Conservation (phyloP, 305 asterid genomes). For the Rubia tinctorum region DNA sequence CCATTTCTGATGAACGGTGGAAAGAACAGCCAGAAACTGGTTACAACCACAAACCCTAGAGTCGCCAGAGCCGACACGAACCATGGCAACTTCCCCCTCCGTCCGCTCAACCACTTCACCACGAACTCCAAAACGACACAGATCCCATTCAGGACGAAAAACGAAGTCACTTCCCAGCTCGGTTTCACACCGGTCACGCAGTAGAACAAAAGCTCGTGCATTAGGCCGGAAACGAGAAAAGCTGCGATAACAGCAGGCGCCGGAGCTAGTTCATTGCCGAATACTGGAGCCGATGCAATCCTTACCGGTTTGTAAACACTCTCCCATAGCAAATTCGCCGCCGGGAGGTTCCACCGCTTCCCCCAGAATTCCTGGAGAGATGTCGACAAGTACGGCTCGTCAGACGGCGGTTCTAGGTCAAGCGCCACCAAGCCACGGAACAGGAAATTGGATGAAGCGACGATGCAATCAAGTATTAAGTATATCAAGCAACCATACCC, state of each 20-base stretch:
- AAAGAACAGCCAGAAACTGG: slow-evolving; percentile 57
- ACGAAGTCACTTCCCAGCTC: slow-evolving; percentile 78
- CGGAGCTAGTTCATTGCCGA: slow-evolving; percentile 26
- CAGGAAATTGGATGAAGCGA: slow-evolving; percentile 40
- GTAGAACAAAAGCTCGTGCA: slow-evolving; percentile 65
- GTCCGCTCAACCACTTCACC: slow-evolving; percentile 37
- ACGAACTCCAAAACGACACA: slow-evolving; percentile 44
- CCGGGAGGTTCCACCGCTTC: slow-evolving; percentile 68
- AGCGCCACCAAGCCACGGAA: slow-evolving; percentile 43
- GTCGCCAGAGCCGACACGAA: slow-evolving; percentile 47
- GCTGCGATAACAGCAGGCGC: slow-evolving; percentile 36
- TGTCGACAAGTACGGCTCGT: slow-evolving; percentile 62
- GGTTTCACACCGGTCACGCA: slow-evolving; percentile 49
- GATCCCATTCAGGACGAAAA: slow-evolving; percentile 57
- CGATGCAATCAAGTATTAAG: neutral
- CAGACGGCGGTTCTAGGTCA: slow-evolving; percentile 57
- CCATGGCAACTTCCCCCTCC: slow-evolving; percentile 18
- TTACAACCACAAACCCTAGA: slow-evolving; percentile 49
- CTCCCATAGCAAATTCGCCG: slow-evolving; percentile 47
- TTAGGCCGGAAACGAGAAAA: slow-evolving; percentile 67
- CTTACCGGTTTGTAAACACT: slow-evolving; percentile 52
- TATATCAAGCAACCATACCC: neutral
- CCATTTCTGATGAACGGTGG: slow-evolving; percentile 32
- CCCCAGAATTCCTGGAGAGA: slow-evolving; percentile 83
- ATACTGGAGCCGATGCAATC: neutral